Percentiles rank a stretch among this genome's conserved stretches.
These are phyloP conservation scores for Carex cristatella DNA, from an alignment of 176 grass and related monocot genomes.

Conservation along the genomic window DNA sequence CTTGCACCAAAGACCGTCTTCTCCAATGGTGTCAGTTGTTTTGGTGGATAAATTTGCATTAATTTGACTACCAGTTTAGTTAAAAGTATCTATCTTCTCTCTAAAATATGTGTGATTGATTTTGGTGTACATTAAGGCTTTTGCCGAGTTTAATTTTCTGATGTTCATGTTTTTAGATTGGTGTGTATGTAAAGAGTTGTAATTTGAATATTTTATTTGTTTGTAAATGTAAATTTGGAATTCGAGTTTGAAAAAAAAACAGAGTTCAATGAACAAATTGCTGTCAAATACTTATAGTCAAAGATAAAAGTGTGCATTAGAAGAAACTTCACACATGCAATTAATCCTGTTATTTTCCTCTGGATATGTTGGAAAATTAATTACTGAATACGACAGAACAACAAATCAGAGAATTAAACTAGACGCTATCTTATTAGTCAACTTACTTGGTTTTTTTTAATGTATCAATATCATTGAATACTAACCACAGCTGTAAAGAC, in stretches of 20 bases:
- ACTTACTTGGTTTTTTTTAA: neutral
- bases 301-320: neutral
- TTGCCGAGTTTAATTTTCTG: neutral
- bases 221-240: constrained; percentile 30
- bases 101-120: constrained; percentile 3
- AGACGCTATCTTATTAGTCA: neutral
- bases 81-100: neutral
- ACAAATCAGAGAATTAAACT: neutral
- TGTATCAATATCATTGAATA: neutral
- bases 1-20: constrained; percentile 46
- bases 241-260: neutral
- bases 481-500: neutral
- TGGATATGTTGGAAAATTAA: neutral
- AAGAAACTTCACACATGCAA: neutral
- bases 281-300: neutral
- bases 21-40: neutral
- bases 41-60: constrained; percentile 25
- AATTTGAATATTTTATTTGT: constrained; percentile 23
- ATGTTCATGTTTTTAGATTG: constrained; percentile 20
- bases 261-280: neutral
- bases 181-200: constrained; percentile 17
- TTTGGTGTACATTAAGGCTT: constrained; percentile 10
- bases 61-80: neutral
- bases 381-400: neutral
- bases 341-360: neutral